phyloP scores from a whole-genome alignment of 163 green algal species.

The Prototheca wickerhamii region DNA sequence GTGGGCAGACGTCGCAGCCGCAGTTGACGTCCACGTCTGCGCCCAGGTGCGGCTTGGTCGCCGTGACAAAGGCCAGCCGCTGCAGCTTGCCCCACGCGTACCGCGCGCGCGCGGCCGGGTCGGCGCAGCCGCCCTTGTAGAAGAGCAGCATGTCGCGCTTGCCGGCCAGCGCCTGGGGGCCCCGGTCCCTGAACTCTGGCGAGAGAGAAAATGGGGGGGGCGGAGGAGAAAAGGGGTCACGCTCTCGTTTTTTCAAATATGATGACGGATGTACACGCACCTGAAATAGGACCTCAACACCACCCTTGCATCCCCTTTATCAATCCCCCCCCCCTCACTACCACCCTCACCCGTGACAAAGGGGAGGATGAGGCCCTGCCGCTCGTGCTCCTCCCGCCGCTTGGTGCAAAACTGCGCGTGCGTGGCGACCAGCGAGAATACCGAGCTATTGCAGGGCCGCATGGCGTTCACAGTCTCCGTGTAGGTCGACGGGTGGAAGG shows the following conservation, averaged over 20 bases:
- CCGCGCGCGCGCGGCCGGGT: conserved; percentile 1
- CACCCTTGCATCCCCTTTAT: not conserved
- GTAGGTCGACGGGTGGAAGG: not conserved
- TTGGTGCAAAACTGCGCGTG: not conserved
- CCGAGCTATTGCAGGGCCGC: not conserved
- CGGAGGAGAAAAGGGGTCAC: too few species aligned
- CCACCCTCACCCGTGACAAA: not conserved
- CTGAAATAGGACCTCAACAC: too few species aligned
- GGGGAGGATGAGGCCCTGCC: conserved; percentile 1
- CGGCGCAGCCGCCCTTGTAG: not conserved
- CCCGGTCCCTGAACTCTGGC: too few species aligned
- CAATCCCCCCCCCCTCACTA: not conserved
- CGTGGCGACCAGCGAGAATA: not conserved
- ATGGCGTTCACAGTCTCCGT: not conserved
- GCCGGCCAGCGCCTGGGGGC: too few species aligned
- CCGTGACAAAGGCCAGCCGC: conserved; percentile 1
- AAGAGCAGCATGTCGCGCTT: too few species aligned
- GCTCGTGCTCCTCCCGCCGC: not conserved
- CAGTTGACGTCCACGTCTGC: conserved; percentile 9
- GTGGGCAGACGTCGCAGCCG: conserved; percentile 15
- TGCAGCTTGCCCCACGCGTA: conserved; percentile 9
- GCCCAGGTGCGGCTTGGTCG: not conserved
- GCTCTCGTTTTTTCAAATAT: too few species aligned
- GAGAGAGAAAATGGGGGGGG: too few species aligned
- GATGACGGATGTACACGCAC: too few species aligned